Evolutionary conservation across 352 stramenopile species (phyloP), one percentile per base, ranked within the genome.

Genomic region (Blastocystis sp.): DNA sequence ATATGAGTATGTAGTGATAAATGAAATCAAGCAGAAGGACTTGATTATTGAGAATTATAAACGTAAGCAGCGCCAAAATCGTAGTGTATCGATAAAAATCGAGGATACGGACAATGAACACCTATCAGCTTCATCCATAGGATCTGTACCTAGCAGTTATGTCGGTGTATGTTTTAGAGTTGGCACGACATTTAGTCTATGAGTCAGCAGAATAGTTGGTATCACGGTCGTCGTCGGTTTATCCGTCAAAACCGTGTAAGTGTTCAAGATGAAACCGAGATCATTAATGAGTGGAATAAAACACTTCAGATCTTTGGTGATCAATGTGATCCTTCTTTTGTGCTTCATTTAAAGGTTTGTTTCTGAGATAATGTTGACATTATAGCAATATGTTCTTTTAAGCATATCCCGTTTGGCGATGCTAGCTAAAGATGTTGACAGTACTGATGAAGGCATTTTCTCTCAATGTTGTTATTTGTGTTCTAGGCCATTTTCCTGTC

Each of bases 211-310:
- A 54, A 22, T 6, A 42, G 24, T n/a, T 84, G 42, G 27, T 66
- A 44, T 42, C 13, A 22, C 22, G 42, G 73, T 69, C 73, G 35
- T 62, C 73, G 22, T 27, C 51, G 73, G 0, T 24, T 66, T 19
- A 37, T 84, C 27, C 73, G 53, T 58, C 73, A 27, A 37, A 84
- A 84, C 73, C 73, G 73, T 44, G 51, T 40, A 19, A 44, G 15
- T n/a, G 73, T 84, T 1, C 73, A 84, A 22, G 51, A 84, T 44
- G 73, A 84, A 48, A 84, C 73, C 27, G 73, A 84, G 17, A 84
- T 84, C 24, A 84, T 84, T 13, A 84, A 84, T 51, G 73, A 68
- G 24, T 84, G 73, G 73, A 84, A 84, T 37, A 84, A 66, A 51
- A 68, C 33, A 1, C 11, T 84, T n/a, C 73, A 84, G 48, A 42